A percentile compares a stretch with the other conserved stretches of the same genome.
Conservation (phyloP, 768 basidiomycete species). For the Mycena alexandri region DNA sequence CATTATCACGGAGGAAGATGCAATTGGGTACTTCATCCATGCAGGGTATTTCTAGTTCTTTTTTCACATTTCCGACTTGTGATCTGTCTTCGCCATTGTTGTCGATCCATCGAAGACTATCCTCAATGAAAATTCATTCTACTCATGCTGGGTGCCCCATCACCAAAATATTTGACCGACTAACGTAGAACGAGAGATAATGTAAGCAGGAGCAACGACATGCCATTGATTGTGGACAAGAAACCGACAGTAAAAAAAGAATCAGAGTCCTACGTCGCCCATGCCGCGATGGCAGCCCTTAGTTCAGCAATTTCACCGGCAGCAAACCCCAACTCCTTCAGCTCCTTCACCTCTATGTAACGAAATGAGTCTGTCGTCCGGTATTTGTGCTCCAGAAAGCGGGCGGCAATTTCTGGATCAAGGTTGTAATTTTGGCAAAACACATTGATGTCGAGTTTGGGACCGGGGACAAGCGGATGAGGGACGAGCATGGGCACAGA, state of each 20-base stretch:
- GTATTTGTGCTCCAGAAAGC: neutral
- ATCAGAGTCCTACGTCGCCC: no score
- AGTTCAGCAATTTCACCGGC: conserved; percentile 6
- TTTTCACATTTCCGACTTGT: no score
- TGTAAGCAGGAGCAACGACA: no score
- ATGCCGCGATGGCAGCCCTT: conserved; percentile 4
- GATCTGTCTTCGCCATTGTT: no score
- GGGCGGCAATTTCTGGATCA: neutral
- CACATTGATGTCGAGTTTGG: neutral
- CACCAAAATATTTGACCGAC: no score
- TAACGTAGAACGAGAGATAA: no score
- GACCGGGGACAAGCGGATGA: neutral
- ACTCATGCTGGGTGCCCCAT: no score
- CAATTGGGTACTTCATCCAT: conserved; percentile 5
- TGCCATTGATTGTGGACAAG: no score
- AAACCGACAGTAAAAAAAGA: no score
- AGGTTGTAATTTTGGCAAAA: conserved; percentile 2
- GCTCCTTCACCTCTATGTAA: neutral
- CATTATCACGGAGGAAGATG: no score
- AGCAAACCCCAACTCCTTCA: conserved; percentile 1
- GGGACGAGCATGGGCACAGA: neutral
- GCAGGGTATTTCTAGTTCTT: conserved; percentile 3
- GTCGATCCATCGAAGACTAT: no score
- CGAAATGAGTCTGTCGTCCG: neutral
- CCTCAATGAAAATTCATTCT: no score